phyloP scores from a whole-genome alignment of 2,329 filamentous ascomycete species.

The Drechslerella stenobrocha region DNA sequence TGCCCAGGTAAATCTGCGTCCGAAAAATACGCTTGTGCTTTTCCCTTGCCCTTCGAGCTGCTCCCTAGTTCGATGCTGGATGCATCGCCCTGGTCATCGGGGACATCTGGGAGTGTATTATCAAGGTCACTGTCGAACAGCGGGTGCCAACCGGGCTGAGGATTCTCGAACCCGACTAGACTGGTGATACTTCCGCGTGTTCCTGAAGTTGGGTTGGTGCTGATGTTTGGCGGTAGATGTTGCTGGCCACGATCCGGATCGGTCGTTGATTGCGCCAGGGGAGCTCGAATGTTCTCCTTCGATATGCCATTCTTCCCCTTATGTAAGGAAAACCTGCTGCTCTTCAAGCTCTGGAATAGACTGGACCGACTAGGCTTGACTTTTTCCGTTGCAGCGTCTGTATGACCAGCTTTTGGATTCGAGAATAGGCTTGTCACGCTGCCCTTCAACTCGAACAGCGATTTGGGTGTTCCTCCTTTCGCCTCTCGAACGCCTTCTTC shows the following conservation, averaged over 20 bases:
- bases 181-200: conserved; percentile 2
- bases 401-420: conserved; percentile 1
- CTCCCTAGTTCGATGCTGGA: too few species aligned
- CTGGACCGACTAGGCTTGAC: conserved; percentile 5
- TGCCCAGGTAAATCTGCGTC: too few species aligned
- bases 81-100: background rate
- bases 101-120: conserved; percentile 19
- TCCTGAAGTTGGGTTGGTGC: background rate
- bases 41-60: conserved; percentile 17
- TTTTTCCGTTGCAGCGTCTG: conserved; percentile 3
- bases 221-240: background rate
- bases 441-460: conserved; percentile 4
- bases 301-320: conserved; percentile 19
- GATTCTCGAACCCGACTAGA: conserved; percentile 16
- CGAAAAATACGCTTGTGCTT: too few species aligned
- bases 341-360: conserved; percentile 26
- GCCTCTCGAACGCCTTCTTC: too few species aligned
- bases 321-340: background rate
- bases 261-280: conserved; percentile 1
- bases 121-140: conserved; percentile 14
- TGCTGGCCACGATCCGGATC: background rate
- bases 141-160: conserved; percentile 16
- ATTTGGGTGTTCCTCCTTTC: too few species aligned
- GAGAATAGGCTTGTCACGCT: conserved; percentile 20
- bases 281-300: background rate